Evolutionary conservation across 176 grass and related monocot species (phyloP), one percentile per base, ranked within the genome.

Genomic region (Zoysia japonica): DNA sequence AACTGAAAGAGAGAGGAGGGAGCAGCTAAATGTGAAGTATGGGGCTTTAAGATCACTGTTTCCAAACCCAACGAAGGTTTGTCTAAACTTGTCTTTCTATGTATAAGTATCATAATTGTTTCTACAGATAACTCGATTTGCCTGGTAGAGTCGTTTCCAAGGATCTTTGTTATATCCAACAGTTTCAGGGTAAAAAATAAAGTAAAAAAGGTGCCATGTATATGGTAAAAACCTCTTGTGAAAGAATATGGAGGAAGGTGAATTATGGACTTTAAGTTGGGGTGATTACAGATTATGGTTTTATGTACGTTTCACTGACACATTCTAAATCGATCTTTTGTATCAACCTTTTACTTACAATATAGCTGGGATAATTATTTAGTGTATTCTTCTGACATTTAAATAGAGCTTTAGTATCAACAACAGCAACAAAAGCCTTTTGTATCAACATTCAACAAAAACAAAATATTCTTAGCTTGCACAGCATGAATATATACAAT

Each of bases 21-120:
- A 93, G 60, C 94, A 97, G 81, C 51, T 97, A 77, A 97, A 97
- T 86, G 91, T 93, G 80, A 97, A 97, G 71, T 97, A 89, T 67
- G 79, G 88, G 51, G 91, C 91, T 77, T 81, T 97, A 56, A 91
- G 87, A 76, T 87, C 76, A 53, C 86, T 97, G 9, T 85, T 97
- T 20, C 94, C 88, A 48, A 97, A 91, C 65, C 94, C 94, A 62
- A 97, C 88, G 47, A 97, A 97, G 91, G 91, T 97, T 65, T 70
- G 74, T 50, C 41, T 50, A 76, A 76, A 66, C 70, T 78, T 43
- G 81, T 46, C 35, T 67, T 73, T 76, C 46, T 46, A 20, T 8
- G 11, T 44, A 60, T 15, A 74, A 74, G 56, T 39, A 66, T 42
- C 37, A 48, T 48, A 20, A 63, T 65, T 37, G 12, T 49, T 87